These are phyloP conservation scores for Phytopythium litorale DNA, from an alignment of 352 stramenopile species.

Conservation along the genomic window DNA sequence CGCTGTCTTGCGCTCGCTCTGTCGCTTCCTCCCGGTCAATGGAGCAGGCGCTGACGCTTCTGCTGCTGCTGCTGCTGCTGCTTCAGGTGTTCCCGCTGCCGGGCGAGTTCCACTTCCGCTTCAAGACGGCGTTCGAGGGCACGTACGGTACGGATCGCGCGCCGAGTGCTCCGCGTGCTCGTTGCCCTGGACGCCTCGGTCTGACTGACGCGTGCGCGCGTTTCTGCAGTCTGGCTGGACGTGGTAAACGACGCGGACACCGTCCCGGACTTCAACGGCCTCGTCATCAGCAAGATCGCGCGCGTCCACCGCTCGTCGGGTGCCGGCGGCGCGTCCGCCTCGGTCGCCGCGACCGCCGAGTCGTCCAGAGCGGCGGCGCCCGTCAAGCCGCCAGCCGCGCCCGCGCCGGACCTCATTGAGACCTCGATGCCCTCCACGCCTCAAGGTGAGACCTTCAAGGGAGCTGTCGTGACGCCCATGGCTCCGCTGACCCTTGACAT, in stretches of 20 bases:
- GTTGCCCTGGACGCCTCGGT: neutral
- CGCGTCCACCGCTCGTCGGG: constrained; percentile 46
- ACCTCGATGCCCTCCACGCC: constrained; percentile 39
- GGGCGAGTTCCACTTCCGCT: constrained; percentile 82
- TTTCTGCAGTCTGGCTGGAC: constrained; percentile 70
- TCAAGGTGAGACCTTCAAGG: constrained; percentile 14
- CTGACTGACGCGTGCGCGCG: neutral
- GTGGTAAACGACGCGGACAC: constrained; percentile 63
- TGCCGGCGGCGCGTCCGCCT: neutral
- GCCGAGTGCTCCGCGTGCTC: neutral
- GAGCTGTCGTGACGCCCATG: neutral
- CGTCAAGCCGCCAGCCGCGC: constrained; percentile 17
- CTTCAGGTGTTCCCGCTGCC: constrained; percentile 58
- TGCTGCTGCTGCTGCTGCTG: constrained; percentile 12
- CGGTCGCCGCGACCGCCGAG: constrained; percentile 21
- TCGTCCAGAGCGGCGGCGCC: constrained; percentile 21
- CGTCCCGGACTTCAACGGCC: constrained; percentile 77
- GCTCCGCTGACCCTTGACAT: neutral
- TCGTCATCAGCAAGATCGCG: constrained; percentile 80
- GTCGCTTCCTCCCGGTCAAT: too few relatives aligned
- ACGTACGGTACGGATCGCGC: constrained; percentile 58
- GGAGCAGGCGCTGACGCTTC: neutral
- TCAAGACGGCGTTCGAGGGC: constrained; percentile 83
- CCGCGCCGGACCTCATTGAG: constrained; percentile 70
- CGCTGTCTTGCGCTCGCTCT: too few relatives aligned